phyloP scores from a whole-genome alignment of 768 basidiomycete genomes.

The Asterophora lycoperdoides region DNA sequence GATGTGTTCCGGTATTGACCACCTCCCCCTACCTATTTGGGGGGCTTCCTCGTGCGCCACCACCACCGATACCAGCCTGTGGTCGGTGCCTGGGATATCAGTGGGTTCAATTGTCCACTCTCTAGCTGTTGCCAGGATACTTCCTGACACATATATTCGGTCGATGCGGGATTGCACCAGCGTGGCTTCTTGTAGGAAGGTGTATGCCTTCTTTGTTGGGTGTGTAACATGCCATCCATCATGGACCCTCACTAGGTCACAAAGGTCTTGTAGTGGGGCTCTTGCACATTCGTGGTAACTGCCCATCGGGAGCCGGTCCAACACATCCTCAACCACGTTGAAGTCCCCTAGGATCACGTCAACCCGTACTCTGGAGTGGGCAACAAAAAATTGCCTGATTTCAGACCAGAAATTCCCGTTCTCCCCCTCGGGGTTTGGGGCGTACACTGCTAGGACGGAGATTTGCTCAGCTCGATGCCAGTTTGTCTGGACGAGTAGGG shows the following conservation, averaged over 20 bases:
- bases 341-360: constrained; percentile 38
- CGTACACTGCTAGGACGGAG: background rate
- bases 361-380: constrained; percentile 12
- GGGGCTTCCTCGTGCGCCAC: constrained; percentile 14
- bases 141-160: background rate
- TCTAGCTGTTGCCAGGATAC: background rate
- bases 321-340: constrained; percentile 35
- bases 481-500: background rate
- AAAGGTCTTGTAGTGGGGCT: constrained; percentile 19
- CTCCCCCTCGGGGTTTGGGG: background rate
- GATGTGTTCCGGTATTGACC: constrained; percentile 22
- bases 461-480: constrained; percentile 2
- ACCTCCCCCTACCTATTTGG: constrained; percentile 28
- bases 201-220: constrained; percentile 9
- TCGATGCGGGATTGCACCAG: background rate
- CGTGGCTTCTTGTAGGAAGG: background rate
- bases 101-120: background rate
- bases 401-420: background rate
- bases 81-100: background rate
- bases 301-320: constrained; percentile 30
- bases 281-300: constrained; percentile 14
- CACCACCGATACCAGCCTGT: too few relatives aligned
- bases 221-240: constrained; percentile 32
- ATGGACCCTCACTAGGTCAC: constrained; percentile 9
- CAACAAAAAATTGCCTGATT: background rate